Conservation (phyloP, 805 yeast species). For the Metschnikowia corniflorae region DNA sequence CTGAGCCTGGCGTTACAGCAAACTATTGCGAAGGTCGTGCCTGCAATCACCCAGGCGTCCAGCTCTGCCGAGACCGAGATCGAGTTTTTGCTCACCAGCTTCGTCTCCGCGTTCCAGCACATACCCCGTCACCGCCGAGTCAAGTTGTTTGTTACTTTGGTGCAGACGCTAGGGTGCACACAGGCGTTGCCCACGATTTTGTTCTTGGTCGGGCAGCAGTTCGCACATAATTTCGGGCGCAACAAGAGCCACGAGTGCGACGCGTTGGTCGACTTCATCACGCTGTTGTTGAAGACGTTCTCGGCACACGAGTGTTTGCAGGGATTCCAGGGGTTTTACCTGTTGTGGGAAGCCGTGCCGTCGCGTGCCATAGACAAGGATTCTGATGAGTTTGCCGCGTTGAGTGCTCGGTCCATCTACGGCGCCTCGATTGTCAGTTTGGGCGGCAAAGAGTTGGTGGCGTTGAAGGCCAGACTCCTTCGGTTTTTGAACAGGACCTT, state of each 20-base stretch:
- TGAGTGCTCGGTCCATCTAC: constrained; percentile 57
- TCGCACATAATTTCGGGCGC: constrained; percentile 45
- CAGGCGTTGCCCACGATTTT: constrained; percentile 68
- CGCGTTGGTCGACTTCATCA: constrained; percentile 66
- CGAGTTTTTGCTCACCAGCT: constrained; percentile 81
- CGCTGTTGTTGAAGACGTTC: constrained; percentile 67
- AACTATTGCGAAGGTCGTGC: constrained; percentile 84
- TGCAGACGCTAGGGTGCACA: constrained; percentile 67
- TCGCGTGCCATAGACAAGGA: constrained; percentile 37
- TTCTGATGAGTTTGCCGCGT: constrained; percentile 31
- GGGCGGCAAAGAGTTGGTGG: constrained; percentile 44
- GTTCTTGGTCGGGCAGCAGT: constrained; percentile 79
- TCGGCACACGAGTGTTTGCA: constrained; percentile 61
- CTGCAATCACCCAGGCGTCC: constrained; percentile 64
- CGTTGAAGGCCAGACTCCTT: constrained; percentile 49
- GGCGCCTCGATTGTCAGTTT: constrained; percentile 56
- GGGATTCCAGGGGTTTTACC: constrained; percentile 49
- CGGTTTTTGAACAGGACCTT: constrained; percentile 53
- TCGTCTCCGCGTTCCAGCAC: constrained; percentile 91
- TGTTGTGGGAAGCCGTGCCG: constrained; percentile 51
- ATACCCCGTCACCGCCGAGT: constrained; percentile 96
- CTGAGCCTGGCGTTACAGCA: constrained; percentile 90
- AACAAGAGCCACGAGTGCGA: constrained; percentile 65
- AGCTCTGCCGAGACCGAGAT: constrained; percentile 53
- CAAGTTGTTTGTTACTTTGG: constrained; percentile 72